Percentiles rank a stretch among this genome's conserved stretches.
These are phyloP conservation scores for Pichia gijzeniarum DNA, from an alignment of 805 yeast species.

Conservation along the genomic window DNA sequence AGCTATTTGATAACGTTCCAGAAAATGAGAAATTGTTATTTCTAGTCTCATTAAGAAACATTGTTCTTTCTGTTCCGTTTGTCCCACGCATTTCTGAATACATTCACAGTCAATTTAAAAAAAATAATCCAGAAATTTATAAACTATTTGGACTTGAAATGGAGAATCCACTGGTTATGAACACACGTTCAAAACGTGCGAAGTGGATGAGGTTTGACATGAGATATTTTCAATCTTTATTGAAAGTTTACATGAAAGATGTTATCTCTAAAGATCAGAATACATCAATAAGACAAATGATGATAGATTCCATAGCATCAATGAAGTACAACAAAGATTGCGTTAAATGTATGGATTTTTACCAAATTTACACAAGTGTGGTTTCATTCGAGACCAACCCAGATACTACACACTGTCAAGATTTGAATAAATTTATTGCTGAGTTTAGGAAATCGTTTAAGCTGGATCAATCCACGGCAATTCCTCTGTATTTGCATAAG, in stretches of 20 bases:
- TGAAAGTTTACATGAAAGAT: constrained; percentile 4
- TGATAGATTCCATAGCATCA: constrained; percentile 1
- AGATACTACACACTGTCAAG: background rate
- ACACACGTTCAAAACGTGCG: background rate
- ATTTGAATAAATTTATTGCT: background rate
- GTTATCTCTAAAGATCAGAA: constrained; percentile 3
- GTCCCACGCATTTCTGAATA: background rate
- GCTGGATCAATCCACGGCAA: background rate
- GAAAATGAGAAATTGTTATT: constrained; percentile 1
- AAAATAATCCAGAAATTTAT: background rate
- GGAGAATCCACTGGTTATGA: background rate
- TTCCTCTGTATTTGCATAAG: constrained; percentile 1
- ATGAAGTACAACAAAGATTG: background rate
- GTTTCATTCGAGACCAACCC: background rate
- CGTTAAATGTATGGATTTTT: background rate
- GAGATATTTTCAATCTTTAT: constrained; percentile 6
- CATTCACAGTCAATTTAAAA: background rate
- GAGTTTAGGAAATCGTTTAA: background rate
- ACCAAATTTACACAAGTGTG: background rate
- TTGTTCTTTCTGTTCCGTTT: constrained; percentile 1
- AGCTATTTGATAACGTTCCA: background rate
- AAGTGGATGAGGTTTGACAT: constrained; percentile 9
- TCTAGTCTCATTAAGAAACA: constrained; percentile 1
- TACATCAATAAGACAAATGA: background rate
- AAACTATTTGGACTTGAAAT: constrained; percentile 2